Base-by-base conservation (phyloP, 148 eudicot species). In the Vaccinium darrowii region DNA sequence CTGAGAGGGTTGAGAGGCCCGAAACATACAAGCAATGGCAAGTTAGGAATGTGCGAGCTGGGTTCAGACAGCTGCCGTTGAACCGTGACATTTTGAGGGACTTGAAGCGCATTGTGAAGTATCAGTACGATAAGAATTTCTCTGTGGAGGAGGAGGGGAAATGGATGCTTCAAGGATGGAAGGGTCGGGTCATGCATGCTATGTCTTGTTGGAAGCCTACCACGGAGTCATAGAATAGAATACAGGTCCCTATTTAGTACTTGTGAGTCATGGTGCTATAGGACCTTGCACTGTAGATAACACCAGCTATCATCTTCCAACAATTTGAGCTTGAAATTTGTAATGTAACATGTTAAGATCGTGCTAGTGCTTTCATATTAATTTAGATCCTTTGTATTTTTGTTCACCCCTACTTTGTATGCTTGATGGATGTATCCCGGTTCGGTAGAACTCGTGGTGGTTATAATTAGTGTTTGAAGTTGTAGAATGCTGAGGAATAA, bases 141-240 rank as follows among this genome's bases (percentile, higher is more conserved):
- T 81, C 87, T 87, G 81, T 93, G 7, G 91, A 91, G 72, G 91
- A 86, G 74, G 94, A 88, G 80, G 86, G 86, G 1, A 72, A 86
- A 13, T 94, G 98, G 98, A 76, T 93, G 91, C 84, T 94, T 79
- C 93, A 89, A 15, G 96, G 95, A 16, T 94, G 98, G 98, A 94
- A 93, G 74, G 98, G 98, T 50, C 85, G 93, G 71, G 84, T 93
- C 60, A 71, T 89, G 76, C 65, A 56, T 82, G 95, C 93, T 47
- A 63, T 92, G 13, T 93, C 98, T 10, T 91, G 88, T 81, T 94
- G 93, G 95, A 87, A 71, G 52, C 90, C 95, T 74, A 12, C 0
- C 74, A 11, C 27, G 14, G 36, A 69, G 36, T 67, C 14, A 27
- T 67, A 67, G 73, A 51, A 51, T 51, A 51, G 54, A 12, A n/a